These are phyloP conservation scores for Penicillium sp. DNA, from an alignment of 2,329 filamentous ascomycete species.

Conservation along the genomic window DNA sequence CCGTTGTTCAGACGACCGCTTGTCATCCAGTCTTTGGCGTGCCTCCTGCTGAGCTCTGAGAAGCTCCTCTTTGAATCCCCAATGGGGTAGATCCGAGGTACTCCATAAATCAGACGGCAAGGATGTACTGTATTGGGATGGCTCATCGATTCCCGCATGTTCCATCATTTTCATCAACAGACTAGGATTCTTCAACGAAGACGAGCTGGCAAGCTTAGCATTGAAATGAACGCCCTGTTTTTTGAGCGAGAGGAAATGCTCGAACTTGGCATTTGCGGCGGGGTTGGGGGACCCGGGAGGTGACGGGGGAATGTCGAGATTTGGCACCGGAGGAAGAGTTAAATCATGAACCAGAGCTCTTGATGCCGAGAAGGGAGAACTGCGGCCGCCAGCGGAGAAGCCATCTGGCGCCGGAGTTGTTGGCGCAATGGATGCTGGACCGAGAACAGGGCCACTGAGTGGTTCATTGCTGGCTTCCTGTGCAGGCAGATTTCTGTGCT, in stretches of 20 bases:
- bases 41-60: constrained; percentile 39
- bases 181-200: constrained; percentile 55
- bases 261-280: constrained; percentile 51
- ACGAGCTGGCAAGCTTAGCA: constrained; percentile 52
- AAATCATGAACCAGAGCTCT: constrained; percentile 51
- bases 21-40: constrained; percentile 32
- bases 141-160: constrained; percentile 51
- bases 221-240: constrained; percentile 60
- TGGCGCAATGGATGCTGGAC: constrained; percentile 29
- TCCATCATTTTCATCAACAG: constrained; percentile 53
- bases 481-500: too few relatives aligned
- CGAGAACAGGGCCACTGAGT: constrained; percentile 31
- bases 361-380: constrained; percentile 47
- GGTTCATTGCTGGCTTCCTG: constrained; percentile 13
- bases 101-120: constrained; percentile 41
- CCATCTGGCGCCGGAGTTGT: constrained; percentile 13
- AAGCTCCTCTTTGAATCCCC: constrained; percentile 46
- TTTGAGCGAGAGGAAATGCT: constrained; percentile 57
- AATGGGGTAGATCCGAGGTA: constrained; percentile 34
- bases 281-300: constrained; percentile 44
- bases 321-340: constrained; percentile 46
- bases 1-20: constrained; percentile 29
- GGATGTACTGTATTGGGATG: constrained; percentile 51
- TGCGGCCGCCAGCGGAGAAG: constrained; percentile 13
- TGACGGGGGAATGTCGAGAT: constrained; percentile 43